Base-by-base conservation (phyloP, 2,329 filamentous ascomycete genomes). In the Geosmithia putterillii region DNA sequence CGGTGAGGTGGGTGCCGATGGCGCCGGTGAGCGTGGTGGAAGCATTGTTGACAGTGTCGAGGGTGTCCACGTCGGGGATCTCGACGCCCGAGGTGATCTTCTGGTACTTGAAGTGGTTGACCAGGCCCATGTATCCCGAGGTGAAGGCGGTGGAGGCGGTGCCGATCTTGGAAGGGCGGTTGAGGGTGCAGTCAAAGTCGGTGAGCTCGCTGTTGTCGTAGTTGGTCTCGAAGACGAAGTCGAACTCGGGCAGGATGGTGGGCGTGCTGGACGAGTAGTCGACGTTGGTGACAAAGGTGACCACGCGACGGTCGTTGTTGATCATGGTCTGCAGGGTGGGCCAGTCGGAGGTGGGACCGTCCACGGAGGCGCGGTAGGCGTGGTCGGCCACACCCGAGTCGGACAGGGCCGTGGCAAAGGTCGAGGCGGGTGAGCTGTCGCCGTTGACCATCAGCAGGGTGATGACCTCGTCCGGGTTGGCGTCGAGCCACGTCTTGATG, bases 81-180 rank as follows among this genome's bases (percentile, higher is more conserved):
- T 74, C 62, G 52, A 86, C 74, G 46, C 67, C 68, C 4, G 70
- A 59, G n/a, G 66, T 57, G 19, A 78, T 56, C 5, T 56, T 61
- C 45, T 70, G 64, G 65, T 89, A 80, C 43, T 83, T 71, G 66
- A 92, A 90, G 64, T 92, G 86, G 67, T 92, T 92, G 66, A 86
- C 71, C 9, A 92, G 66, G 21, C 84, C 77, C 57, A 92, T 71
- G 52, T 77, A 71, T 51, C 74, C 74, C 1, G 69, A 67, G 0
- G 66, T 55, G 21, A 83, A 55, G 2, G 81, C 83, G 1, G 66
- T 53, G 15, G 71, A 54, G 41, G 71, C 70, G 19, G 61, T 57
- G n/a, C 5, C 10, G 28, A 79, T 62, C 6, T 60, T 59, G 0
- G 70, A 60, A 0, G 86, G 86, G 0, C 86, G 77, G 54, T 83